These are phyloP conservation scores for Xerocomus spinulosus DNA, from an alignment of 768 basidiomycete species.

Conservation along the genomic window DNA sequence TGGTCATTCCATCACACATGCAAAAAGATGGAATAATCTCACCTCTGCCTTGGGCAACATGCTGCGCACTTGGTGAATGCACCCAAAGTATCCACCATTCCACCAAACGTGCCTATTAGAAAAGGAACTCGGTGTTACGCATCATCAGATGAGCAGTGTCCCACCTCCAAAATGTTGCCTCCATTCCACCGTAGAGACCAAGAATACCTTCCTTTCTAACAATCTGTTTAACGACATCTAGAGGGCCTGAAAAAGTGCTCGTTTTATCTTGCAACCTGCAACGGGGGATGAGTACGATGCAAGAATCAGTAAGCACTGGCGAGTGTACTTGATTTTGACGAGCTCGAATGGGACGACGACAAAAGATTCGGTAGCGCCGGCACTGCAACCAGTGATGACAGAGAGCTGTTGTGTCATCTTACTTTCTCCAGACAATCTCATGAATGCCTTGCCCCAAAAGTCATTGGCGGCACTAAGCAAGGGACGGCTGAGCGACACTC, in stretches of 20 bases:
- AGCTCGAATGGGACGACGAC: slow-evolving; percentile 96
- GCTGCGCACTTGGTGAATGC: slow-evolving; percentile 79
- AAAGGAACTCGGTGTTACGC: background rate
- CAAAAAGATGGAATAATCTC: slow-evolving; percentile 12
- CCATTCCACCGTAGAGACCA: slow-evolving; percentile 92
- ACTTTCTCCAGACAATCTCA: slow-evolving; percentile 54
- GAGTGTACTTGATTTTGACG: slow-evolving; percentile 73
- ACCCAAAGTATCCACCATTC: slow-evolving; percentile 96
- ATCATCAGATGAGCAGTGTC: background rate
- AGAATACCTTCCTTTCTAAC: slow-evolving; percentile 74
- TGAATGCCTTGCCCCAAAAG: slow-evolving; percentile 88
- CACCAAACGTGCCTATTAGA: slow-evolving; percentile 69
- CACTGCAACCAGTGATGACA: slow-evolving; percentile 85
- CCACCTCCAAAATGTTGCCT: slow-evolving; percentile 95
- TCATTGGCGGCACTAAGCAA: slow-evolving; percentile 74
- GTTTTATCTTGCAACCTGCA: slow-evolving; percentile 85
- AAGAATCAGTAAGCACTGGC: slow-evolving; percentile 14
- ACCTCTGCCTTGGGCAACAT: slow-evolving; percentile 86
- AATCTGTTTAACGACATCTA: slow-evolving; percentile 83
- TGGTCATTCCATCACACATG: background rate
- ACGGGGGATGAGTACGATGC: background rate
- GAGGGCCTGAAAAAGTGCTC: slow-evolving; percentile 85
- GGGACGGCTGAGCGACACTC: background rate
- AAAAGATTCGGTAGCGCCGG: slow-evolving; percentile 94
- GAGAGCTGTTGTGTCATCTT: slow-evolving; percentile 91